Evolutionary conservation across 129 eudicot genomes (phyloP), one percentile per base, ranked within the genome.

Genomic region (Daucus carota): DNA sequence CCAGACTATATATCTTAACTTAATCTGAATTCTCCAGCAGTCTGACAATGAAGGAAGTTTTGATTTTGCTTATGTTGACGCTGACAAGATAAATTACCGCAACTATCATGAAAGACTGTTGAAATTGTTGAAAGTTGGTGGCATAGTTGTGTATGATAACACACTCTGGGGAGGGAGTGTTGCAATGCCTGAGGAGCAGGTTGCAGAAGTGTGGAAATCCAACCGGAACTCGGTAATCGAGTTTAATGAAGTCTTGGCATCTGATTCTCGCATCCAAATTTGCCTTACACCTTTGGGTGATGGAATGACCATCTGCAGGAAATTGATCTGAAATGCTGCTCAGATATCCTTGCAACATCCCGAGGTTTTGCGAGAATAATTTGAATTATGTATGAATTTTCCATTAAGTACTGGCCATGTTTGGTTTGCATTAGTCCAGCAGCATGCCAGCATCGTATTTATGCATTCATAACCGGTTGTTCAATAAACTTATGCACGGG

Each of bases 31-130:
- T 34, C 34, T 20, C 6, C 17, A 70, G 81, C 84, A 89, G 94
- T 72, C 20, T 29, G 80, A 76, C 0, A 85, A 90, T 13, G 84
- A 75, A 72, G 90, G 84, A 41, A 85, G 84, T 20, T 90, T 83
- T 26, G 96, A 87, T 77, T 90, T 79, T 79, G 92, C 87, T 34
- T 87, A 83, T 50, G 88, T 87, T 45, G 96, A 90, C 44, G 92
- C 96, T 12, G 96, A 90, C 80, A 87, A 90, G 77, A 26, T 9
- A 1, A 90, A 84, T 50, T 84, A 87, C 66, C 22, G 48, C 72
- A 85, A 87, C 24, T 90, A 90, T 42, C 92, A 90, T 5, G 92
- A 90, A 76, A 75, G 77, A 78, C 36, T 90, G 44, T 20, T 85
- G 81, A 80, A 85, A 42, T 80, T 90, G 38, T 32, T 90, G 78